Percentiles rank a stretch among this genome's conserved stretches.
Conservation (phyloP, 176 grass and related monocot species). For the Aegilops speltoides region DNA sequence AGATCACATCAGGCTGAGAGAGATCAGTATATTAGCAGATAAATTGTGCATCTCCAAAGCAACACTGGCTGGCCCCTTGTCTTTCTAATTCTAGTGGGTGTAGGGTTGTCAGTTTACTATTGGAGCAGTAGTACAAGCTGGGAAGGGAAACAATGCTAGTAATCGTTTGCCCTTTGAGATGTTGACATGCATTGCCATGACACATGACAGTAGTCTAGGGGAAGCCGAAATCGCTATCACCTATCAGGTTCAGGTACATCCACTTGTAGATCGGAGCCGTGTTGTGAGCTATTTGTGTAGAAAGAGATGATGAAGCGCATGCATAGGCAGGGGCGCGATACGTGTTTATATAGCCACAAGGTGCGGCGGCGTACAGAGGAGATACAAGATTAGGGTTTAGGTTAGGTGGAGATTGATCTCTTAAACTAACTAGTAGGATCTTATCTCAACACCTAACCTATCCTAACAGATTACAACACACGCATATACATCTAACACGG, state of each 20-base stretch:
- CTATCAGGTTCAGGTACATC: not conserved
- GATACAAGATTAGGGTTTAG: too few relatives aligned
- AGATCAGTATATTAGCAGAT: not conserved
- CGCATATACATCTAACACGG: too few relatives aligned
- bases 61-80: not conserved
- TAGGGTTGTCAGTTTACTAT: conserved; percentile 12
- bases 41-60: not conserved
- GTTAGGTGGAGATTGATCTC: too few relatives aligned
- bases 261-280: not conserved
- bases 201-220: not conserved
- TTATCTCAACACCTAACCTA: too few relatives aligned
- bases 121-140: not conserved
- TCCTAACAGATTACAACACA: too few relatives aligned
- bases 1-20: not conserved
- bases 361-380: too few relatives aligned
- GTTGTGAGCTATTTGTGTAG: not conserved
- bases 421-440: too few relatives aligned
- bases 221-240: not conserved
- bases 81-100: not conserved
- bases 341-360: too few relatives aligned
- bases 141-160: not conserved
- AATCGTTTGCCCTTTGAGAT: not conserved
- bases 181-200: not conserved
- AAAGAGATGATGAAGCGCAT: too few relatives aligned
- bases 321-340: too few relatives aligned